These are phyloP conservation scores for Quercus aquifolioides DNA, from an alignment of 306 rosid species.

Conservation along the genomic window DNA sequence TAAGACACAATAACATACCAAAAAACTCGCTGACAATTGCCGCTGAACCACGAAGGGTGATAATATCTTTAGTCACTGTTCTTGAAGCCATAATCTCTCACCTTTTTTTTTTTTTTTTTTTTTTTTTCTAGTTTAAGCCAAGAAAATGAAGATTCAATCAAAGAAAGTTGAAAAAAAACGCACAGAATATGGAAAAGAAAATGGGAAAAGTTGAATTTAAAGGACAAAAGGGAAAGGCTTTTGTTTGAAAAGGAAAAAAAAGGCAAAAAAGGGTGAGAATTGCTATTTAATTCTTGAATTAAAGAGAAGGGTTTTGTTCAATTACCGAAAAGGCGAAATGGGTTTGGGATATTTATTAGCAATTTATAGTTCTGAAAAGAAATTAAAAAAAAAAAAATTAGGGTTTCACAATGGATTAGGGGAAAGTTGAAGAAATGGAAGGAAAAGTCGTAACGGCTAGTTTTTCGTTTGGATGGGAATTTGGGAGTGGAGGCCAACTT, in stretches of 20 bases:
- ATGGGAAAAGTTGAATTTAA: too few relatives aligned
- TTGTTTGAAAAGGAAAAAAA: too few relatives aligned
- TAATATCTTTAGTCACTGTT: conserved; percentile 80
- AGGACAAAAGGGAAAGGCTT: too few relatives aligned
- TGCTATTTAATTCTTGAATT: too few relatives aligned
- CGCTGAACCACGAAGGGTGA: conserved; percentile 95
- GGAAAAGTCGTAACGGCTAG: conserved; percentile 29
- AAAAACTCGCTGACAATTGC: conserved; percentile 98
- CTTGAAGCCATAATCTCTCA: conserved; percentile 56
- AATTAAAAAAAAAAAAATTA: not conserved
- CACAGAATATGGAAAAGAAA: not conserved
- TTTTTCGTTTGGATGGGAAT: not conserved
- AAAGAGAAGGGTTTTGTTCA: not conserved
- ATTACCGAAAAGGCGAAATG: not conserved
- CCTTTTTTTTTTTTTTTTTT: too few relatives aligned
- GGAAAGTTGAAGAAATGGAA: not conserved
- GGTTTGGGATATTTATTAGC: not conserved
- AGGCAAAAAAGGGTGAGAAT: too few relatives aligned
- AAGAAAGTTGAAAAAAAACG: not conserved
- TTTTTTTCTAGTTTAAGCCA: not conserved
- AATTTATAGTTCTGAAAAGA: not conserved
- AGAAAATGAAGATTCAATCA: not conserved
- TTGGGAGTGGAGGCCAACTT: too few relatives aligned
- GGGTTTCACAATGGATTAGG: conserved; percentile 3
- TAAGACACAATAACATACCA: conserved; percentile 34